Evolutionary conservation across 176 grass and related monocot genomes (phyloP).

Genomic region (Oropetium thomaeum): DNA sequence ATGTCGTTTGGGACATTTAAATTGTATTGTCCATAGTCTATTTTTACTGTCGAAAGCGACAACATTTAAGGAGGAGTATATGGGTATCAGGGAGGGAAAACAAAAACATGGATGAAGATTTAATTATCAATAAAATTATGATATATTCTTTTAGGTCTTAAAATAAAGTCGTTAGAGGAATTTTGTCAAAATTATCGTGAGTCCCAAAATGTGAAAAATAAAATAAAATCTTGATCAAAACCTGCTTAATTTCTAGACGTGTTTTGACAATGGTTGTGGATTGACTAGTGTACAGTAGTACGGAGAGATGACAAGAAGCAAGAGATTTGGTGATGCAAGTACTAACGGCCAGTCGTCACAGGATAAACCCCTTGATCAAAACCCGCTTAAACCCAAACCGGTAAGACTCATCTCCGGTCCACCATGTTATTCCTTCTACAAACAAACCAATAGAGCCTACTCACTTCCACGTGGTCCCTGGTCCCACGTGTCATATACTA

Average conservation of each 20-base stretch:
- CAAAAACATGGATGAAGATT: no score
- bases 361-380: constrained; percentile 33
- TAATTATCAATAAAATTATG: no score
- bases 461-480: neutral
- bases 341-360: constrained; percentile 25
- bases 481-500: constrained; percentile 2
- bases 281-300: neutral
- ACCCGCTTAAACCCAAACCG: constrained; percentile 38
- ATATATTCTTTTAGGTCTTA: no score
- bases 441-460: rapidly evolving
- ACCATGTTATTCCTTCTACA: neutral
- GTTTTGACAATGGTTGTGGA: neutral
- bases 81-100: no score
- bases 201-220: no score
- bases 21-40: no score
- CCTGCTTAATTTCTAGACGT: neutral
- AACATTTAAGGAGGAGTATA: no score
- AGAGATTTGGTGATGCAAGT: constrained; percentile 20
- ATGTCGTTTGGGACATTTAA: no score
- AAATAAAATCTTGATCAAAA: no score
- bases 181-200: no score
- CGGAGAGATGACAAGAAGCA: neutral
- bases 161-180: no score
- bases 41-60: no score
- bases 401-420: neutral